Evolutionary conservation across 2,329 filamentous ascomycete genomes (phyloP).

Genomic region (Trichoderma aggressivum): DNA sequence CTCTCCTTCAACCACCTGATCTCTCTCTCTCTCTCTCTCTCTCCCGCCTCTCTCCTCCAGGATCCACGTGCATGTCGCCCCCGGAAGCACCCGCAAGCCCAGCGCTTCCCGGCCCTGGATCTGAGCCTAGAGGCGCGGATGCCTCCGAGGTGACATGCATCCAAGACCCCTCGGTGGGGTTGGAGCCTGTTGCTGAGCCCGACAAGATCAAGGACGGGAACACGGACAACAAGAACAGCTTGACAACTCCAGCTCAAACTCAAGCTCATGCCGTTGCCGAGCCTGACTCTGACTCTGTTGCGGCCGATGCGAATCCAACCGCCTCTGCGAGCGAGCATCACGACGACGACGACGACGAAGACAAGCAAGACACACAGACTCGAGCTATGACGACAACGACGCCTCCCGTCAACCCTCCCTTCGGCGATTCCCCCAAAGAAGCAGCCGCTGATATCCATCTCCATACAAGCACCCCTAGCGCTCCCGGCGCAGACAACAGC

Average conservation of each 20-base stretch:
- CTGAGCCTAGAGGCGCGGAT: conserved; percentile 24
- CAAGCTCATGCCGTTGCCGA: neutral
- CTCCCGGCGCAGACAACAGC: neutral
- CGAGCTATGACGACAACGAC: neutral
- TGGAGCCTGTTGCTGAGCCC: conserved; percentile 1
- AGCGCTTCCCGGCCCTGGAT: conserved; percentile 27
- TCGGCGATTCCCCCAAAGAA: neutral
- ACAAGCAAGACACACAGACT: neutral
- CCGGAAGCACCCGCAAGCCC: conserved; percentile 31
- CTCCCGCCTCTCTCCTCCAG: neutral
- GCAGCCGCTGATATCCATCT: neutral
- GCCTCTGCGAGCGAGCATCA: neutral
- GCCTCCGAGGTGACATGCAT: conserved; percentile 27
- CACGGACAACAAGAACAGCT: neutral
- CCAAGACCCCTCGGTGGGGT: conserved; percentile 19
- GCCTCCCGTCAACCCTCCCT: neutral
- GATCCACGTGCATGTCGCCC: conserved; percentile 35
- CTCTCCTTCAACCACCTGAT: neutral
- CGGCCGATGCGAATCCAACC: neutral
- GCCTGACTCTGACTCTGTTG: neutral
- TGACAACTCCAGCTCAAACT: neutral
- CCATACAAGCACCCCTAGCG: neutral
- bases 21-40: neutral
- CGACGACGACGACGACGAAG: neutral
- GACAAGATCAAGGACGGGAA: neutral